Base-by-base conservation (phyloP, 2,329 filamentous ascomycete genomes). In the Aspergillus nomiae region DNA sequence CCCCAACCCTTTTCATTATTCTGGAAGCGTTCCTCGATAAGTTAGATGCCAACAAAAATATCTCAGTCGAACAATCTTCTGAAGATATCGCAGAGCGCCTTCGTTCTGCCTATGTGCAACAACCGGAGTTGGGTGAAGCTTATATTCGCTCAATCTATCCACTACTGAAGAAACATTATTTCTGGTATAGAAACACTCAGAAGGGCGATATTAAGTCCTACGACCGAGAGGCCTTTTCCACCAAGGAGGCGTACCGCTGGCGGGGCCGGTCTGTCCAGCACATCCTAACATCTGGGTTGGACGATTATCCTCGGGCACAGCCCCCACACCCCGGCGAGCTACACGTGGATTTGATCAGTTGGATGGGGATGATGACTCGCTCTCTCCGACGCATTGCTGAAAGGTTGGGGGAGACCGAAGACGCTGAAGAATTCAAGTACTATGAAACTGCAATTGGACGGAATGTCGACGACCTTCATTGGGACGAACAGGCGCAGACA, bases 341-440 rank as follows among this genome's bases (percentile, higher is more conserved):
- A 56, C 94, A 99, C 76, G 89, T 96, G 34, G 95, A 99, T 78
- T 84, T 98, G 59, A 91, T 99, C 77, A 92, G 92, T 58, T 99
- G 95, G 95, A 91, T 99, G 80, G 95, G 94, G n/a, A 87, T 97
- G 82, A 96, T 97, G 92, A 90, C 92, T 46, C 89, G 90, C 67
- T 90, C 91, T n/a, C 86, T 99, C 60, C 85, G 88, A 71, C 91
- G 90, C 69, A 91, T 97, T 70, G 92, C 93, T 1, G 82, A 87
- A 53, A 87, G 88, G 30, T 85, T 98, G n/a, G 89, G 86, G 54
- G 86, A 93, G 68, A 79, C 81, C 0, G 93, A 97, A 38, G 94
- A 98, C 69, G 89, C 86, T 0, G 84, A 86, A 26, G 87, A 91
- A 71, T 92, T 94, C 70, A 83, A 82, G 51, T 87, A 86, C 64